These are phyloP conservation scores for Vaccinium myrtillus DNA, from an alignment of 148 eudicot species.

Conservation along the genomic window DNA sequence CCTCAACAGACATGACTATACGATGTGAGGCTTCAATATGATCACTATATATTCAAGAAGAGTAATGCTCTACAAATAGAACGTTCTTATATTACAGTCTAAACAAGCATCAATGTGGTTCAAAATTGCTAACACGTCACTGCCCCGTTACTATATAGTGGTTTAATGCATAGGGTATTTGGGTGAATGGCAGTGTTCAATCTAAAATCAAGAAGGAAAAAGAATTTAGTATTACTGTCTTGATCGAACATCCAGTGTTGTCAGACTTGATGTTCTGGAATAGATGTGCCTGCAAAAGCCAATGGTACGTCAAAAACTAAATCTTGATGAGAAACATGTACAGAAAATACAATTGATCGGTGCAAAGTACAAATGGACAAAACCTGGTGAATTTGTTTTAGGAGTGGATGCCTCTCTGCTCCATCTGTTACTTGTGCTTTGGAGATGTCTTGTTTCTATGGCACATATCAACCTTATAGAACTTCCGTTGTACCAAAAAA, in stretches of 20 bases:
- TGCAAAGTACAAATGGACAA: background rate
- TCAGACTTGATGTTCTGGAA: background rate
- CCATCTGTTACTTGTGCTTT: background rate
- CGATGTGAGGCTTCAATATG: background rate
- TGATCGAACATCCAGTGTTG: background rate
- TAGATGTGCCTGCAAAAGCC: constrained; percentile 6
- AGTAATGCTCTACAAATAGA: background rate
- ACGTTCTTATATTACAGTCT: background rate
- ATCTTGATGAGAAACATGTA: constrained; percentile 6
- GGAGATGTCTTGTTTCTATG: background rate
- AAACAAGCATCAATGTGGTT: background rate
- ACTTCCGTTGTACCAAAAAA: too few species aligned
- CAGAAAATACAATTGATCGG: background rate
- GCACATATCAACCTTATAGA: background rate
- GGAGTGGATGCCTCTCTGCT: constrained; percentile 1
- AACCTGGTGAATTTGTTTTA: background rate
- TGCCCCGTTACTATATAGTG: background rate
- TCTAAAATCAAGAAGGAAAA: background rate
- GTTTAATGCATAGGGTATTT: background rate
- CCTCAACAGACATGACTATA: constrained; percentile 35
- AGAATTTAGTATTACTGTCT: background rate
- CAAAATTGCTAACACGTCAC: background rate
- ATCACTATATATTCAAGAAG: background rate
- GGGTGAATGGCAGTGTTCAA: background rate
- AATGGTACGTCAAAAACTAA: background rate